A percentile compares a stretch with the other conserved stretches of the same genome.
These are phyloP conservation scores for Pichia membranifaciens DNA, from an alignment of 805 yeast species.

Conservation along the genomic window DNA sequence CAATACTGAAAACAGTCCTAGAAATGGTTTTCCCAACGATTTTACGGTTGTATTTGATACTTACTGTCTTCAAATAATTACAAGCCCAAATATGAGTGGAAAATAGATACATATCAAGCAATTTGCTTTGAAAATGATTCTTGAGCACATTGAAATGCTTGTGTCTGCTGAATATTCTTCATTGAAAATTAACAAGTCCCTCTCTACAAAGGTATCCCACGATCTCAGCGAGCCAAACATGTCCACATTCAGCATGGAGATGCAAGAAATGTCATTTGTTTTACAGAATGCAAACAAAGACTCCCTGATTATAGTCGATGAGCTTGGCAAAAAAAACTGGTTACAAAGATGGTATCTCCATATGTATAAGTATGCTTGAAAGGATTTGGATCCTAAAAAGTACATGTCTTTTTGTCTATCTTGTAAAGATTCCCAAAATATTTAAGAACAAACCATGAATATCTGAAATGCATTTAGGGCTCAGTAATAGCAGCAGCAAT, in stretches of 20 bases:
- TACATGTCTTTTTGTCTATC: conserved; percentile 36
- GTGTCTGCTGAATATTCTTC: conserved; percentile 40
- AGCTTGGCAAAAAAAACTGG: conserved; percentile 51
- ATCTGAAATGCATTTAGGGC: conserved; percentile 33
- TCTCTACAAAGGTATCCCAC: conserved; percentile 35
- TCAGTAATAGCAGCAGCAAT: conserved; percentile 18
- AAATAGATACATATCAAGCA: conserved; percentile 54
- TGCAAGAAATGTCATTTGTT: conserved; percentile 43
- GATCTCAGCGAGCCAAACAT: conserved; percentile 32
- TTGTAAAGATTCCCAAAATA: conserved; percentile 34
- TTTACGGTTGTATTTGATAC: conserved; percentile 29
- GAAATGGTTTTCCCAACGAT: conserved; percentile 27
- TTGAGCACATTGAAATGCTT: conserved; percentile 56
- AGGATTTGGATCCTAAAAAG: conserved; percentile 26
- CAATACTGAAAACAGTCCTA: conserved; percentile 16
- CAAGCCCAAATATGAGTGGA: conserved; percentile 63
- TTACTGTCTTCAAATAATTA: conserved; percentile 42
- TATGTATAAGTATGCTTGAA: conserved; percentile 42
- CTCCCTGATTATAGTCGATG: conserved; percentile 43
- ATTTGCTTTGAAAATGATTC: conserved; percentile 40
- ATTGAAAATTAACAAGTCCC: conserved; percentile 34
- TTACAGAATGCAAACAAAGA: conserved; percentile 29
- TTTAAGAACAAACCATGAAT: conserved; percentile 33
- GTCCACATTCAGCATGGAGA: conserved; percentile 42
- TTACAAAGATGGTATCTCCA: conserved; percentile 46